Evolutionary conservation across 2,329 filamentous ascomycete genomes (phyloP).

Genomic region (Coccinonectria pachysandricola): DNA sequence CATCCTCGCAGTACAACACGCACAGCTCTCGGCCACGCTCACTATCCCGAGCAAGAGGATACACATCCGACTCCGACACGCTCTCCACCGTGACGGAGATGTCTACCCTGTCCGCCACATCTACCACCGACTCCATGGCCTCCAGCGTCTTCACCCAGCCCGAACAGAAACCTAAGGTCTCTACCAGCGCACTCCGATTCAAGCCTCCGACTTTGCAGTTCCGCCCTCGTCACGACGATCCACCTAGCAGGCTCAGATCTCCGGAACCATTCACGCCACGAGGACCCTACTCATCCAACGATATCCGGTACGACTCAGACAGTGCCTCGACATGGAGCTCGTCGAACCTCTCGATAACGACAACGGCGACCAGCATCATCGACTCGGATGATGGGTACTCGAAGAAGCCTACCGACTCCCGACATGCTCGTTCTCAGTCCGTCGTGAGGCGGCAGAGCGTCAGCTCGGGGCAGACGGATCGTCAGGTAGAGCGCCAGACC

Average conservation of each 20-base stretch:
- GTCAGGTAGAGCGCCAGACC: constrained; percentile 6
- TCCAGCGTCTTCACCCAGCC: constrained; percentile 5
- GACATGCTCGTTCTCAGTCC: constrained; percentile 10
- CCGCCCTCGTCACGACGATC: constrained; percentile 11
- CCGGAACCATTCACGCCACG: constrained; percentile 13
- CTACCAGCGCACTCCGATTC: constrained; percentile 12
- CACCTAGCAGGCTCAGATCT: constrained; percentile 4
- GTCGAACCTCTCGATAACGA: constrained; percentile 13
- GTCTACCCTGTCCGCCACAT: constrained; percentile 7
- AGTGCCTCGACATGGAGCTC: constrained; percentile 14
- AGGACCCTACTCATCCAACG: constrained; percentile 13
- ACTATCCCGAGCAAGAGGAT: too few relatives aligned
- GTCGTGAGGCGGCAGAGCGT: constrained; percentile 9
- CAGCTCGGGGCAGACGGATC: constrained; percentile 8
- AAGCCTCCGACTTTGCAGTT: constrained; percentile 17
- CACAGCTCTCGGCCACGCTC: too few relatives aligned
- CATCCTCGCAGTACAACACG: too few relatives aligned
- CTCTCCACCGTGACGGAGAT: constrained; percentile 18
- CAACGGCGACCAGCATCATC: constrained; percentile 14
- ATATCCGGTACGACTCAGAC: constrained; percentile 16
- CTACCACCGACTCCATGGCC: constrained; percentile 1
- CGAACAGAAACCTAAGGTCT: too few relatives aligned
- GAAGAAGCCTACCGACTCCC: constrained; percentile 8
- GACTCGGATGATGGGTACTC: constrained; percentile 14
- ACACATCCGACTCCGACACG: constrained; percentile 11